These are phyloP conservation scores for Elymus sibiricus DNA, from an alignment of 176 grass and related monocot species.

Conservation along the genomic window DNA sequence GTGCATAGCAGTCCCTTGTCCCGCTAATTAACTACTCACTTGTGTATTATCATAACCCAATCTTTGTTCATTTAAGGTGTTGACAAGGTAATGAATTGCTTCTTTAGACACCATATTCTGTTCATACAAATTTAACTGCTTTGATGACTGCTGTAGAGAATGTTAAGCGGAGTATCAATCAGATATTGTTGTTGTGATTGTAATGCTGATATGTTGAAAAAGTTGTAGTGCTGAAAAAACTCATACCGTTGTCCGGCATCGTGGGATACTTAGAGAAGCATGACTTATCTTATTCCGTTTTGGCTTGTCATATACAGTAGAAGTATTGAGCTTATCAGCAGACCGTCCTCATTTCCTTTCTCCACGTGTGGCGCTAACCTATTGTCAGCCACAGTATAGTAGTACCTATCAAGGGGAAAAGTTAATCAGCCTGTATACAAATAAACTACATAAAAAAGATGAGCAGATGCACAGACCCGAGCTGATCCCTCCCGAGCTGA, in stretches of 20 bases:
- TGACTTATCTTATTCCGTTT: not conserved
- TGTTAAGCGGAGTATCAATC: not conserved
- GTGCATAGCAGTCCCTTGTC: no score
- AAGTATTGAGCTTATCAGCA: constrained; percentile 75
- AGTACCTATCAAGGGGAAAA: constrained; percentile 48
- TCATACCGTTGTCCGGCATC: not conserved
- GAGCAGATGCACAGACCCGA: no score
- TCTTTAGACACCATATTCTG: not conserved
- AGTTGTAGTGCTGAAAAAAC: not conserved
- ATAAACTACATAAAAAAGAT: not conserved
- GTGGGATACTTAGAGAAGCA: not conserved
- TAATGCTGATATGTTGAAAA: not conserved
- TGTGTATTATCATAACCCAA: no score
- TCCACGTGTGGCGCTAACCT: constrained; percentile 64
- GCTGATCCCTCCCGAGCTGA: no score
- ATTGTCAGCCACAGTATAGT: constrained; percentile 60
- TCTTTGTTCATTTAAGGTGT: not conserved
- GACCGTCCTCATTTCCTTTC: constrained; percentile 74
- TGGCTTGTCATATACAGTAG: not conserved
- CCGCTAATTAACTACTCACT: no score
- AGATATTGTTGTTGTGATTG: not conserved
- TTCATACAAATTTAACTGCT: not conserved
- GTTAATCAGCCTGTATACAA: constrained; percentile 21
- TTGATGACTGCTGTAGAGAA: not conserved
- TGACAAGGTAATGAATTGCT: constrained; percentile 65